Evolutionary conservation across 441 rosid species (phyloP).

Genomic region (Populus hybrid): DNA sequence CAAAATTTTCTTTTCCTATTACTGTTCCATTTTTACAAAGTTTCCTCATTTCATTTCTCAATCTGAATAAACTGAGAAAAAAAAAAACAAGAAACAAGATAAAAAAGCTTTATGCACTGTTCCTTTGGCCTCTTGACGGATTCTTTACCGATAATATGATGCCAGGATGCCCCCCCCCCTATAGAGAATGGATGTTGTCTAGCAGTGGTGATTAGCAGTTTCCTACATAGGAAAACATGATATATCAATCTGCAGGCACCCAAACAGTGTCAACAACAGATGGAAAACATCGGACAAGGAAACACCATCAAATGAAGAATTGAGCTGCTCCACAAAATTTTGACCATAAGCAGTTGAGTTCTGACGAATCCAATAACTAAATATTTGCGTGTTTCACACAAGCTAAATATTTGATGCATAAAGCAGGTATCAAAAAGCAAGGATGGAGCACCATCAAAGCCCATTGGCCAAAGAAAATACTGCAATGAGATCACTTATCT

Average conservation of each 20-base stretch:
- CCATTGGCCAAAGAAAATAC: too few species aligned
- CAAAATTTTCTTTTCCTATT: conserved; percentile 6
- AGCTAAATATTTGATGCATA: too few species aligned
- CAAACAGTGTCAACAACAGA: not conserved
- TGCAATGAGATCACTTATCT: too few species aligned
- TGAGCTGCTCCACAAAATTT: too few species aligned
- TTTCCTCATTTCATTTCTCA: conserved; percentile 17
- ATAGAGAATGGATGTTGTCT: conserved; percentile 63
- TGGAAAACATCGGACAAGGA: not conserved
- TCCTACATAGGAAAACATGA: conserved; percentile 51
- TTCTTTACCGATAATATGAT: conserved; percentile 48
- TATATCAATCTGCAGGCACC: conserved; percentile 6
- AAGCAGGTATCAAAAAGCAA: too few species aligned
- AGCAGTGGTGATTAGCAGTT: conserved; percentile 56
- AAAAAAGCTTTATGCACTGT: not conserved
- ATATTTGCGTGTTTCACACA: too few species aligned
- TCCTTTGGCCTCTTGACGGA: not conserved
- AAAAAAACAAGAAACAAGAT: not conserved
- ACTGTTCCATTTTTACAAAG: conserved; percentile 7
- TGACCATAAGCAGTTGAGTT: too few species aligned
- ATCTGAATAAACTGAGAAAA: conserved; percentile 10
- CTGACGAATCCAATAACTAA: too few species aligned
- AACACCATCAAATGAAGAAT: not conserved
- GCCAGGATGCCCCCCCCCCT: too few species aligned
- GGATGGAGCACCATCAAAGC: too few species aligned